Evolutionary conservation across 257 asterid species (phyloP), one percentile per base, ranked within the genome.

Genomic region (Oldenlandia corymbosa): DNA sequence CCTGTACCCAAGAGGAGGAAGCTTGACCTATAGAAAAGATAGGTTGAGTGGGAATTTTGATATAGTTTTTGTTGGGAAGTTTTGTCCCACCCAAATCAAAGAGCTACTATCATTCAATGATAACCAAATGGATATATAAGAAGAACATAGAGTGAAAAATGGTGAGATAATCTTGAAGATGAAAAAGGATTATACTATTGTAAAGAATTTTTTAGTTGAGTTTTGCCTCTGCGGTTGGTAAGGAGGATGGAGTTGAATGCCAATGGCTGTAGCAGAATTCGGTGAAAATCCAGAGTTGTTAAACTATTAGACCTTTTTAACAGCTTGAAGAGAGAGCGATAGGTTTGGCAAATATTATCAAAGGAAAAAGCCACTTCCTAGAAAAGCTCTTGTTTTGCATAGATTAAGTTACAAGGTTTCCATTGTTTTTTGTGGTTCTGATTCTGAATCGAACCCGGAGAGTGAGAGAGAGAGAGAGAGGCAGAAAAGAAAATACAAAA

Each of bases 1-100:
- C 84, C 81, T 16, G 72, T 69, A 20, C 48, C 74, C 59, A 75
- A 79, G 68, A 79, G 75, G 68, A 79, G 79, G 59, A 72, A 64
- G 66, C 71, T 69, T 55, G 54, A 66, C 71, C 73, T 32, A 28
- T 48, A 56, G 62, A 20, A 50, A 47, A 41, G 39, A 41, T 4
- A 47, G 37, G 60, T 45, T 53, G 62, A 60, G 66, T 36, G 68
- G 41, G 68, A 62, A 46, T 16, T 56, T 58, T 37, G 66, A 62
- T 66, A 64, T 68, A n/a, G n/a, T n/a, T n/a, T 68, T 39, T 55
- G 21, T 47, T 59, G 57, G 53, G 28, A 18, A 31, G 61, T 55
- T 28, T 28, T 46, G 18, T 51, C 66, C 43, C 60, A 24, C 26
- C n/a, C n/a, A 65, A 49, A 60, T 13, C 28, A 60, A 65, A 32